These are phyloP conservation scores for Candida boleticola DNA, from an alignment of 805 yeast species.

Conservation along the genomic window DNA sequence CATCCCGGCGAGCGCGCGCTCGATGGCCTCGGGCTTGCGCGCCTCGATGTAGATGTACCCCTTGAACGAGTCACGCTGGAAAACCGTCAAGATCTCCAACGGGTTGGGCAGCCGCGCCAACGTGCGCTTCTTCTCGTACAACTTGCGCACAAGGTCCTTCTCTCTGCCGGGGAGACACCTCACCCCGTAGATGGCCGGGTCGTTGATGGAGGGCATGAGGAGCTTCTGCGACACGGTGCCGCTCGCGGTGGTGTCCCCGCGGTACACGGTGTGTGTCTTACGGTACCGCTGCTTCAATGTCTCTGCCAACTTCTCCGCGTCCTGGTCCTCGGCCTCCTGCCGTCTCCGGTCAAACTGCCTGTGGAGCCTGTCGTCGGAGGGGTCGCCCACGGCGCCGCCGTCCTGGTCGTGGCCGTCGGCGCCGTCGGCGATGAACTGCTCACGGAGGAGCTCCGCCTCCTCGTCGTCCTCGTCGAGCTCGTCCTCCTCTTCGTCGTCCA, in stretches of 20 bases:
- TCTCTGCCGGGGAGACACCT: conserved; percentile 92
- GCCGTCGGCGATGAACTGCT: conserved; percentile 78
- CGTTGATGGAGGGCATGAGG: conserved; percentile 91
- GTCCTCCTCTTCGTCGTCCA: conserved; percentile 95
- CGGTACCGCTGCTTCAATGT: conserved; percentile 91
- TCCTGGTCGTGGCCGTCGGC: conserved; percentile 37
- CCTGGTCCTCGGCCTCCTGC: conserved; percentile 86
- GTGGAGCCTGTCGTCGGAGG: conserved; percentile 67
- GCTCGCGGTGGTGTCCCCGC: conserved; percentile 71
- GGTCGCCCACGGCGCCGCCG: conserved; percentile 23
- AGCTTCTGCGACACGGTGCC: conserved; percentile 84
- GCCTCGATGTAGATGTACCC: conserved; percentile 96
- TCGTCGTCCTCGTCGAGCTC: conserved; percentile 88
- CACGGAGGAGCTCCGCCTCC: conserved; percentile 81
- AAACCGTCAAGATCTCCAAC: conserved; percentile 82
- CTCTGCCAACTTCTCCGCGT: conserved; percentile 91
- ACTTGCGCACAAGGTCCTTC: conserved; percentile 81
- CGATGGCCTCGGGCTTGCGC: conserved; percentile 87
- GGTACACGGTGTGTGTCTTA: conserved; percentile 74
- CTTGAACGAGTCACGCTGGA: conserved; percentile 89
- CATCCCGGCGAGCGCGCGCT: conserved; percentile 82
- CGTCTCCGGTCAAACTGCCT: conserved; percentile 87
- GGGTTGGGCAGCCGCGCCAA: conserved; percentile 72
- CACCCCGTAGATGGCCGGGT: conserved; percentile 94
- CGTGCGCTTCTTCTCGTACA: conserved; percentile 80